phyloP scores from a whole-genome alignment of 2,329 filamentous ascomycete species.

The Blastomyces percursus region DNA sequence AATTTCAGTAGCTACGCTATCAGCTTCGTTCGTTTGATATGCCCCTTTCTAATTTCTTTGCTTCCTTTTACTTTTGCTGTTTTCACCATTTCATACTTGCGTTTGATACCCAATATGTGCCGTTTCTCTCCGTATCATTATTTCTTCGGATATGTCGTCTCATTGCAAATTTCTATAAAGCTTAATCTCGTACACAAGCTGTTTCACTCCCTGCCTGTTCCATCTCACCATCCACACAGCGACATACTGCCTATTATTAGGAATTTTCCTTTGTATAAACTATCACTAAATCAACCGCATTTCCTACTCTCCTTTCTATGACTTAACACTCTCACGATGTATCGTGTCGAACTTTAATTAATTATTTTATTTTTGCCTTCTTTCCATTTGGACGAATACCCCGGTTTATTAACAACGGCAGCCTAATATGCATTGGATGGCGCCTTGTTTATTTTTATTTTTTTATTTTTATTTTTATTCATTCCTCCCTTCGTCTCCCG shows the following conservation, averaged over 20 bases:
- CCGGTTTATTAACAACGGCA: not conserved
- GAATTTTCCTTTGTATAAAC: not conserved
- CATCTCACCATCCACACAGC: not conserved
- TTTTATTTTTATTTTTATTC: not conserved
- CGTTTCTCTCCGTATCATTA: not conserved
- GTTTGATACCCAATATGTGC: slow-evolving; percentile 3
- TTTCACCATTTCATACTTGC: not conserved
- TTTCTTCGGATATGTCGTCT: not conserved
- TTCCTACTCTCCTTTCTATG: not conserved
- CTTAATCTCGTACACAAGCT: not conserved
- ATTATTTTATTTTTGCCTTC: not conserved
- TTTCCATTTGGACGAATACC: not conserved
- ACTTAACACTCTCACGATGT: not conserved
- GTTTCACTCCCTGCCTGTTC: not conserved
- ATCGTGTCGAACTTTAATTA: not conserved
- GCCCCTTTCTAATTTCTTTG: not conserved
- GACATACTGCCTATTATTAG: not conserved
- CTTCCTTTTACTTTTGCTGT: not conserved
- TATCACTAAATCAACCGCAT: not conserved
- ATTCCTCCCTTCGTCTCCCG: not conserved
- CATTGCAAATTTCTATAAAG: not conserved
- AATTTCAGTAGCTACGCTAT: not conserved
- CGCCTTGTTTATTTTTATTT: no score
- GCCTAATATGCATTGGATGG: not conserved
- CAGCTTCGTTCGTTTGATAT: not conserved